Conservation (phyloP, 164 flowering plant genomes). For the Annona squamosa region DNA sequence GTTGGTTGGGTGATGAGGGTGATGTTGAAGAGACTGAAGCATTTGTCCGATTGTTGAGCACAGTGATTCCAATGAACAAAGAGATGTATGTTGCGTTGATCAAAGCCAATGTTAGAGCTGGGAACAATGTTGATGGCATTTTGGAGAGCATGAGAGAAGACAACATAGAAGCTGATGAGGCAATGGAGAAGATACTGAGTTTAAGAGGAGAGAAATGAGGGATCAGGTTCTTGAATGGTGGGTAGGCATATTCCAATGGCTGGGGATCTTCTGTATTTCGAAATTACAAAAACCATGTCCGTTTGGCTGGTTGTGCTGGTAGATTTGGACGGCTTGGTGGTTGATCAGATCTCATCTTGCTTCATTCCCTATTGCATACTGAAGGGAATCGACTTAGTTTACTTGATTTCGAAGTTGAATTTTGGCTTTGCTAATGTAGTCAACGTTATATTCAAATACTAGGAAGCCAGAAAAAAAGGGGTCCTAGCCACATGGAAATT, state of each 20-base stretch:
- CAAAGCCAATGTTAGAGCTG: constrained; percentile 11
- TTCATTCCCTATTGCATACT: not conserved
- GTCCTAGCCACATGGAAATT: too few relatives aligned
- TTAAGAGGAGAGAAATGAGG: not conserved
- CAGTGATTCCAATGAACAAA: constrained; percentile 11
- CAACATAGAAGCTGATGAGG: constrained; percentile 9
- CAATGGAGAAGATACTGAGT: constrained; percentile 9
- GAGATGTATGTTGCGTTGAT: constrained; percentile 16
- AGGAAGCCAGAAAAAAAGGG: not conserved
- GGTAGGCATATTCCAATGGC: not conserved
- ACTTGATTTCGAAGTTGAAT: not conserved
- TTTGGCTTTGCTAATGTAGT: not conserved
- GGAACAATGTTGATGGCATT: constrained; percentile 4
- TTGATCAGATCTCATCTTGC: not conserved
- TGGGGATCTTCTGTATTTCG: not conserved
- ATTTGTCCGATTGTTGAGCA: constrained; percentile 15
- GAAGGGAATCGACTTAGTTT: not conserved
- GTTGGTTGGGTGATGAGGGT: constrained; percentile 26
- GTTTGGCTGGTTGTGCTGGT: not conserved
- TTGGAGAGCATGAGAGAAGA: constrained; percentile 14
- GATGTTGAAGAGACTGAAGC: constrained; percentile 23
- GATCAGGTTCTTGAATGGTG: not conserved
- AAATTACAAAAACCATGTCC: not conserved
- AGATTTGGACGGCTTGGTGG: not conserved
- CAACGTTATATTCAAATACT: too few relatives aligned